Base-by-base conservation (phyloP, 2,329 filamentous ascomycete species). In the Lojkania enalia region DNA sequence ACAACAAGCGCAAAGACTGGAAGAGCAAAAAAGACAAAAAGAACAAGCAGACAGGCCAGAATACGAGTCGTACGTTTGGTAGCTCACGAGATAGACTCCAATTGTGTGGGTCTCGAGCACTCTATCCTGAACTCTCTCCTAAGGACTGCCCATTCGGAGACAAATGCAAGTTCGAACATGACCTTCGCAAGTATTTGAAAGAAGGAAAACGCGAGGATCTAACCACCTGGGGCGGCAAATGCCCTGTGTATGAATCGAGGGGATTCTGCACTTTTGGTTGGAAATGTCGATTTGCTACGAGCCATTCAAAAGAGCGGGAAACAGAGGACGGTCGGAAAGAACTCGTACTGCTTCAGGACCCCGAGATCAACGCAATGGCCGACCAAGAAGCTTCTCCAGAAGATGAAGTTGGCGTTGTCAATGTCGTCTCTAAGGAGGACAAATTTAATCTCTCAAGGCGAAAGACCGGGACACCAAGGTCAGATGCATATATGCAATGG, bases 241-340 rank as follows among this genome's bases (percentile, higher is more conserved):
- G 94, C 63, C 92, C 91, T 0, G 80, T 95, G 6, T 96, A 84
- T 69, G 85, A 88, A 54, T 76, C 77, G 13, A 82, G 86, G 52
- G 91, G 91, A 11, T 82, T 78, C 50, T 99, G 94, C 60, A 79
- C 82, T 37, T 82, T 86, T 12, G 94, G 94, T 4, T 99, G 92
- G 91, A 95, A 92, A 67, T 99, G 94, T 67, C 86, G 92, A 16
- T 95, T 96, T 63, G 87, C 89, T 23, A 81, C 81, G 51, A 95
- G 89, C 51, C 94, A 99, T 71, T 94, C 90, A 59, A 79, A 84
- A 51, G 92, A 97, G 71, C 72, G 88, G 18, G 82, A 87, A 54
- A 83, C 77, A 15, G 84, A 85, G 42, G 91, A 95, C 67, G 92
- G 90, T 6, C 81, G 82, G 55, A 90, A 88, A 60, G 92, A 97